Evolutionary conservation across 2,329 filamentous ascomycete species (phyloP), one percentile per base, ranked within the genome.

Genomic region (Penicillium sp.): DNA sequence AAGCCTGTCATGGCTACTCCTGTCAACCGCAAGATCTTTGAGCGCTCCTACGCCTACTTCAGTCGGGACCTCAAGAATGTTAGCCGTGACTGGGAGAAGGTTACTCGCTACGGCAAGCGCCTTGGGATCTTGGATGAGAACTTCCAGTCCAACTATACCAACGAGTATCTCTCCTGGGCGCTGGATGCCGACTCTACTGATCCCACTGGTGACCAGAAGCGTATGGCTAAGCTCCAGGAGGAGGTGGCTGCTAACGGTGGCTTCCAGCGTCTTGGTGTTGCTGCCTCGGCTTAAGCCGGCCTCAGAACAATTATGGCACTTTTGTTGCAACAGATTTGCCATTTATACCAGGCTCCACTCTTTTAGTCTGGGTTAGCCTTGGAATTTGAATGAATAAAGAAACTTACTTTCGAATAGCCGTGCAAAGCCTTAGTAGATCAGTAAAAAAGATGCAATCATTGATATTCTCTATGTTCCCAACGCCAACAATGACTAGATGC

Each of bases 11-110:
- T 91, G 85, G 83, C 79, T 42, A 85, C 84, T 0, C 68, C 77
- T 1, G 82, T 90, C 54, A 90, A 91, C 78, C 82, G 84, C 65
- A 90, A 90, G 81, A 90, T 92, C 73, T 91, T 89, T 66, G 88
- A 91, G 80, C 85, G 88, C 57, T 89, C 85, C 64, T 92, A 84
- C 66, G 88, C 88, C 20, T 91, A 90, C 79, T 89, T 91, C 72
- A 89, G 85, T 55, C 81, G 81, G 60, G 88, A 91, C 62, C 69
- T 91, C 61, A 87, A 89, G 82, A 92, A 92, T 62, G 88, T 92
- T 6, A 63, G 73, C 51, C 83, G 89, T 46, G 89, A 92, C 75
- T 92, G 89, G 89, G 74, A 80, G 55, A 91, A 92, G 80, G 89
- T 91, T 11, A 91, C 89, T 44, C 81, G 79, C 60, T 92, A 92